phyloP scores from a whole-genome alignment of 1,284 basidiomycete genomes.

The Apiotrichum domesticum region DNA sequence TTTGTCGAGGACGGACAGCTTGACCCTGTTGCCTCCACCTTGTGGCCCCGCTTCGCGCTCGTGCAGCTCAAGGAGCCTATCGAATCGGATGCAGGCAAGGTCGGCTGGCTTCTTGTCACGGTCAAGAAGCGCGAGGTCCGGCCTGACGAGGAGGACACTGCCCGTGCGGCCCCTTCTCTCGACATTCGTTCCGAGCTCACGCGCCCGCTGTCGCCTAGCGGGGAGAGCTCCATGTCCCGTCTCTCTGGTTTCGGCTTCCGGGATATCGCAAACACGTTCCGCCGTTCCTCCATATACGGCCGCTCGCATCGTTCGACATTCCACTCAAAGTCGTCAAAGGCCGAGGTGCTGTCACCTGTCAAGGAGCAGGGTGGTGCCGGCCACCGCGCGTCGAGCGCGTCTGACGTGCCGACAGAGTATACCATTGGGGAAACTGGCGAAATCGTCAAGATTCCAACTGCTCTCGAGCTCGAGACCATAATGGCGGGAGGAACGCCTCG shows the following conservation, averaged over 20 bases:
- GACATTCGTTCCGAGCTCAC: conserved; percentile 6
- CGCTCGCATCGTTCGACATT: conserved; percentile 1
- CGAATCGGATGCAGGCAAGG: not conserved
- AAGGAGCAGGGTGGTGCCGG: not conserved
- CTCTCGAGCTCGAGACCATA: not conserved
- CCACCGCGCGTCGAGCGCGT: conserved; percentile 10
- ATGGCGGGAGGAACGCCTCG: not conserved
- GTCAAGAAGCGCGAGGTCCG: conserved; percentile 17
- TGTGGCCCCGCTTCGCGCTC: conserved; percentile 35
- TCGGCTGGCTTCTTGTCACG: conserved; percentile 35
- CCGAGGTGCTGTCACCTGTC: not conserved
- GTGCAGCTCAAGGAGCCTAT: conserved; percentile 22
- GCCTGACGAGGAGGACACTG: not conserved
- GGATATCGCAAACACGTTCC: conserved; percentile 24
- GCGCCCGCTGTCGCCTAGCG: conserved; percentile 18
- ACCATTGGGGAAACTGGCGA: conserved; percentile 30
- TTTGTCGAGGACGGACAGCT: conserved; percentile 37
- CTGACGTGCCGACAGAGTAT: conserved; percentile 28
- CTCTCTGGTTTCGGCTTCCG: conserved; percentile 20
- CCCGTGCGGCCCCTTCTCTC: conserved; percentile 5
- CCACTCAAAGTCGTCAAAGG: not conserved
- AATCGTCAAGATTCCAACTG: conserved; percentile 23
- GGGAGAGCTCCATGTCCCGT: conserved; percentile 16
- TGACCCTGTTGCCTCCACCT: conserved; percentile 16
- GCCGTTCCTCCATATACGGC: conserved; percentile 16